Percentiles rank a stretch among this genome's conserved stretches.
Conservation (phyloP, 805 yeast genomes). For the Monosporozyma unispora region DNA sequence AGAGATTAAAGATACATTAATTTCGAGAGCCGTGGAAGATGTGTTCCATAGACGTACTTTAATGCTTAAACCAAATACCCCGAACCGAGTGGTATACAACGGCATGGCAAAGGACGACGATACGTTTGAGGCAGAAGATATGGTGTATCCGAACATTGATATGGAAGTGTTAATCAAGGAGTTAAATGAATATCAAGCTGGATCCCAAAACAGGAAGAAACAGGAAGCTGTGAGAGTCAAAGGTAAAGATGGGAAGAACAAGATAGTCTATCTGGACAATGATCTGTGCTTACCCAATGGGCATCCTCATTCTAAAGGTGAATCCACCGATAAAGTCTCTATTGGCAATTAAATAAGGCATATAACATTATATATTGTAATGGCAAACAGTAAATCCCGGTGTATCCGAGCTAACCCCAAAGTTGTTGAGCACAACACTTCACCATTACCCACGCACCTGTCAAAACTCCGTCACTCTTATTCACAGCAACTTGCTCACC, state of each 20-base stretch:
- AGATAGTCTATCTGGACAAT: conserved; percentile 1
- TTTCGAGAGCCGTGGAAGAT: conserved; percentile 39
- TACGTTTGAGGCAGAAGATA: conserved; percentile 5
- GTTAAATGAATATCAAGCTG: conserved; percentile 4
- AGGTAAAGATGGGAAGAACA: neutral
- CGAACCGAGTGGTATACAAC: conserved; percentile 45
- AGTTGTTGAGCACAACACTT: too few relatives aligned
- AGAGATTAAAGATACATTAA: conserved; percentile 35
- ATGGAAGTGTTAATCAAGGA: conserved; percentile 17
- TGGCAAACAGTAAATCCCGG: too few relatives aligned
- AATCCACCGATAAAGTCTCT: neutral
- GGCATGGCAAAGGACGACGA: conserved; percentile 30
- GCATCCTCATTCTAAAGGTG: neutral
- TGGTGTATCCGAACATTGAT: conserved; percentile 20
- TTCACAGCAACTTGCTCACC: too few relatives aligned
- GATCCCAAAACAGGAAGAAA: neutral
- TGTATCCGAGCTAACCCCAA: too few relatives aligned
- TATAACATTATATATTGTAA: too few relatives aligned
- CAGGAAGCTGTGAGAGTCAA: neutral
- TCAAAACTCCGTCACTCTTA: neutral
- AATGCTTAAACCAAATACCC: conserved; percentile 43
- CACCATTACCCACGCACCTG: too few relatives aligned
- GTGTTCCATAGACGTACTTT: conserved; percentile 40
- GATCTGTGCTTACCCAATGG: conserved; percentile 1
- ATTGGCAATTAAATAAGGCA: too few relatives aligned